These are phyloP conservation scores for Groenewaldozyma sp. DNA, from an alignment of 1,139 yeast genomes.

Conservation along the genomic window DNA sequence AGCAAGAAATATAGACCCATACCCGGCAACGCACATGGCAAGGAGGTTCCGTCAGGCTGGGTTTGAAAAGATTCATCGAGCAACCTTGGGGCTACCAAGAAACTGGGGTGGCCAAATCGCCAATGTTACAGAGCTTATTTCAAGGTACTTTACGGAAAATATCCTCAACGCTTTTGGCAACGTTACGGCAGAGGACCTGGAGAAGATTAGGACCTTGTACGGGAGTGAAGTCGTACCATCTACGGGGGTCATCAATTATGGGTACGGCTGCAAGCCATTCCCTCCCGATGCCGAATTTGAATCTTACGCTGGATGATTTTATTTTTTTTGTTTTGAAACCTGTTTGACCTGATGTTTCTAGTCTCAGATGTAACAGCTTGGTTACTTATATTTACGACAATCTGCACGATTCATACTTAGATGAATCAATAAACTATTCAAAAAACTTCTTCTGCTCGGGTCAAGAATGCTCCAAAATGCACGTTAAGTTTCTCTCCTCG, in stretches of 20 bases:
- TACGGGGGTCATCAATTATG: constrained; percentile 15
- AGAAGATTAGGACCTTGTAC: constrained; percentile 9
- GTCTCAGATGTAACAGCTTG: no score
- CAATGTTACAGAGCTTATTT: constrained; percentile 24
- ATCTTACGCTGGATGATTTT: no score
- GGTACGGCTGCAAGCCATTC: constrained; percentile 20
- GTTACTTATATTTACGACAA: no score
- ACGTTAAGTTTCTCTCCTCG: constrained; percentile 8
- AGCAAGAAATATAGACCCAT: constrained; percentile 27
- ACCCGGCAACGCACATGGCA: constrained; percentile 24
- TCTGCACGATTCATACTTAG: neutral
- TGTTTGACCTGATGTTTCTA: no score
- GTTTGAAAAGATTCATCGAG: constrained; percentile 23
- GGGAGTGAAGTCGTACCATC: constrained; percentile 10
- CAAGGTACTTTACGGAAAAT: constrained; percentile 23
- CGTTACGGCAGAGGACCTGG: constrained; percentile 20
- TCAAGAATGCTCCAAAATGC: constrained; percentile 4
- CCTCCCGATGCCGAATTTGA: neutral
- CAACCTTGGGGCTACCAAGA: constrained; percentile 23
- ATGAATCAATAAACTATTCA: neutral
- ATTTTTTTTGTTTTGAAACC: no score
- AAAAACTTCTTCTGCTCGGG: neutral
- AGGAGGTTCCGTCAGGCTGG: constrained; percentile 25
- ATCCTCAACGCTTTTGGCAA: constrained; percentile 22
- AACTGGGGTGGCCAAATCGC: constrained; percentile 30